Conservation (phyloP, 495 filamentous ascomycete species). For the Cercophora samala region DNA sequence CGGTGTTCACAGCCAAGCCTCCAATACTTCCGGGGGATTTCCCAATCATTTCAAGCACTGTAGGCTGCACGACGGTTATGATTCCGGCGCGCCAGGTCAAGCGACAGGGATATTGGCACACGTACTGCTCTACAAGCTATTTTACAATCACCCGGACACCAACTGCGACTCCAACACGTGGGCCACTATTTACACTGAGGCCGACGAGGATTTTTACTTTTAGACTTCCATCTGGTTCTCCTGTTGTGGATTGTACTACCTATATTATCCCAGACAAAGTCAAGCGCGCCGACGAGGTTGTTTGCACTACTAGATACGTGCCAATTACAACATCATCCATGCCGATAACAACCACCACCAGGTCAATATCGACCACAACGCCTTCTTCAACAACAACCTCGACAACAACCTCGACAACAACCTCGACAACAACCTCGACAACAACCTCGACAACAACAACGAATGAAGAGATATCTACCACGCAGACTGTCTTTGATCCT, state of each 20-base stretch:
- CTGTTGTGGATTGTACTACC: background rate
- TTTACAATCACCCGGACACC: conserved; percentile 3
- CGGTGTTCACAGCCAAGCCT: background rate
- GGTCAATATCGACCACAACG: background rate
- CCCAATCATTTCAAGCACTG: conserved; percentile 4
- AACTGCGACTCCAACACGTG: background rate
- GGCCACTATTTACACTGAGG: background rate
- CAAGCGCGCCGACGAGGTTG: background rate
- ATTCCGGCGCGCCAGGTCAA: background rate
- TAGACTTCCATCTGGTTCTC: background rate
- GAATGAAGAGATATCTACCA: background rate
- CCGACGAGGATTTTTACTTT: background rate
- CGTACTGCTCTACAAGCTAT: conserved; percentile 5
- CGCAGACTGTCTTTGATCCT: background rate
- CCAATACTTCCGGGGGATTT: background rate
- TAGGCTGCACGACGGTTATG: background rate
- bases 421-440: background rate
- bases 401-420: conserved; percentile 3
- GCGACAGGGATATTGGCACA: conserved; percentile 1
- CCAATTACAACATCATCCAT: background rate
- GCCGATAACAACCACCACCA: background rate
- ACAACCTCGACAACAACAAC: background rate
- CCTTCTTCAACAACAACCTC: background rate
- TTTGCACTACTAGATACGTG: background rate
- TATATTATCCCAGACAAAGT: background rate